Conservation (phyloP, 2,329 filamentous ascomycete species). For the Alternaria brassicae region DNA sequence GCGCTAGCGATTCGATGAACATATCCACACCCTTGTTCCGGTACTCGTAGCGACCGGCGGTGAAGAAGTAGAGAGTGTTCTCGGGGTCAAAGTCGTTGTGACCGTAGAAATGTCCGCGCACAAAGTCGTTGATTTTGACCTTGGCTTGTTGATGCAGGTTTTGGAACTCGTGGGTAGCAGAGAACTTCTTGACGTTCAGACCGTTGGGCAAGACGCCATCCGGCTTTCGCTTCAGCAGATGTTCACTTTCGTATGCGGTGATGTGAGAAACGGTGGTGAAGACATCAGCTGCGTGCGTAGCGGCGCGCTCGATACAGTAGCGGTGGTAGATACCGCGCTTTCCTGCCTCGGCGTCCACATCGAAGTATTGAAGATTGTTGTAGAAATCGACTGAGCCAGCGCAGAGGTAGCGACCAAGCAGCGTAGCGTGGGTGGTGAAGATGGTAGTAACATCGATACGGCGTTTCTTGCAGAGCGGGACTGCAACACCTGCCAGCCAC, state of each 20-base stretch:
- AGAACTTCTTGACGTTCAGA: conserved; percentile 98
- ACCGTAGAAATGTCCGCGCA: conserved; percentile 96
- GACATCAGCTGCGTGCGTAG: conserved; percentile 90
- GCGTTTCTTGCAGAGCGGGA: conserved; percentile 90
- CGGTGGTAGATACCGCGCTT: conserved; percentile 98
- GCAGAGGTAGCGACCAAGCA: conserved; percentile 94
- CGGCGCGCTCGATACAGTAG: conserved; percentile 96
- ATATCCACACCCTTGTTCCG: conserved; percentile 99
- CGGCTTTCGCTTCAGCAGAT: conserved; percentile 95
- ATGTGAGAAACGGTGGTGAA: conserved; percentile 99
- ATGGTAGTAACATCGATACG: conserved; percentile 97
- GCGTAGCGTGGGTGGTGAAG: conserved; percentile 96
- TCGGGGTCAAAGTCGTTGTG: conserved; percentile 97
- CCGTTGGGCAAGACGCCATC: conserved; percentile 97
- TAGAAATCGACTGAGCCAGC: conserved; percentile 98
- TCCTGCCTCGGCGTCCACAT: conserved; percentile 94
- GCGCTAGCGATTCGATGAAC: conserved; percentile 97
- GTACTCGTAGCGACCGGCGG: conserved; percentile 95
- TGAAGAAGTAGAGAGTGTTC: conserved; percentile 98
- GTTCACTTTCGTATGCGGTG: conserved; percentile 97
- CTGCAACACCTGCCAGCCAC: conserved; percentile 93
- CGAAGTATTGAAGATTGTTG: conserved; percentile 97
- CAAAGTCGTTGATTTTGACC: conserved; percentile 98
- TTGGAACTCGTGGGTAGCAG: conserved; percentile 97
- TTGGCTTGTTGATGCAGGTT: conserved; percentile 96